A percentile compares a stretch with the other conserved stretches of the same genome.
Conservation (phyloP, 805 yeast species). For the Metschnikowia sp. region DNA sequence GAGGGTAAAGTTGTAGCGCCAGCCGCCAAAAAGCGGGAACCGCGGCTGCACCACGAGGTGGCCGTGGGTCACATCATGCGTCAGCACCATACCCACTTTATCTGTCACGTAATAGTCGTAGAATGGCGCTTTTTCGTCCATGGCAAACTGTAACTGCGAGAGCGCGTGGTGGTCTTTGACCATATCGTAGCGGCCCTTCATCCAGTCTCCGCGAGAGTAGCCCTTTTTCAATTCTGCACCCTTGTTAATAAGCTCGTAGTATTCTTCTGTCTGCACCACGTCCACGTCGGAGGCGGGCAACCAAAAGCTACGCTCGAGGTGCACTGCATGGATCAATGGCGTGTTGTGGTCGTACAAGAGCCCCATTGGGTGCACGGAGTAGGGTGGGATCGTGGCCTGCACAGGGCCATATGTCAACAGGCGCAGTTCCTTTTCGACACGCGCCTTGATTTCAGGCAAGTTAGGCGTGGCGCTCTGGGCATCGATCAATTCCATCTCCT, state of each 20-base stretch:
- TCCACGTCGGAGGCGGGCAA: conserved; percentile 76
- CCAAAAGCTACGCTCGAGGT: conserved; percentile 76
- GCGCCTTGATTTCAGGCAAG: conserved; percentile 33
- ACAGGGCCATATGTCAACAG: conserved; percentile 57
- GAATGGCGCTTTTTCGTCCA: conserved; percentile 30
- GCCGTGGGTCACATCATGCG: conserved; percentile 49
- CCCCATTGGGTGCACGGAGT: conserved; percentile 45
- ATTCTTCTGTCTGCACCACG: conserved; percentile 74
- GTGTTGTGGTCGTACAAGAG: conserved; percentile 60
- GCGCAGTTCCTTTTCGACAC: conserved; percentile 35
- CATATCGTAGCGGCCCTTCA: conserved; percentile 49
- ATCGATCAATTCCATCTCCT: conserved; percentile 39
- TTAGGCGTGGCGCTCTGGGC: conserved; percentile 17
- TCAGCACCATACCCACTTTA: conserved; percentile 89
- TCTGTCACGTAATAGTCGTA: conserved; percentile 77
- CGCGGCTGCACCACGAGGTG: conserved; percentile 71
- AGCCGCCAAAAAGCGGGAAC: conserved; percentile 93
- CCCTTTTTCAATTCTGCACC: conserved; percentile 70
- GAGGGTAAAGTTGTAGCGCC: conserved; percentile 92
- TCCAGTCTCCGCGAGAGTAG: conserved; percentile 78
- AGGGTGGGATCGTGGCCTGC: conserved; percentile 40
- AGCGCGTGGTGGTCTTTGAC: conserved; percentile 56
- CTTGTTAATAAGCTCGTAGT: conserved; percentile 72
- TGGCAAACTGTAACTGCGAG: conserved; percentile 54
- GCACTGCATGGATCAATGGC: conserved; percentile 61